Evolutionary conservation across 2,329 filamentous ascomycete genomes (phyloP), one percentile per base, ranked within the genome.

Genomic region (Chaetomiaceae sp.): DNA sequence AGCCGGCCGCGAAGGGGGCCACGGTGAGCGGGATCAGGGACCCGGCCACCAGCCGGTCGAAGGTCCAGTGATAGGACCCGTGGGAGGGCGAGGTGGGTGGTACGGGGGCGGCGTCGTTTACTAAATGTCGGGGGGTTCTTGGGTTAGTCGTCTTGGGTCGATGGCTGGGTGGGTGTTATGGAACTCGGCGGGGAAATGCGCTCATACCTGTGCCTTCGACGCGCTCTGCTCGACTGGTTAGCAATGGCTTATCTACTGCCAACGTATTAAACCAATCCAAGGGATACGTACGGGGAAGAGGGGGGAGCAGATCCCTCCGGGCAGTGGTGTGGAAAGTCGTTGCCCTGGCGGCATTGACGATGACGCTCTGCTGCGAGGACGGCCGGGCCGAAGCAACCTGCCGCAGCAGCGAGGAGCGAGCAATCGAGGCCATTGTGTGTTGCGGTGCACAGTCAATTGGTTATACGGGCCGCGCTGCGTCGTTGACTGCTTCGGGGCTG

Each of bases 31-130:
- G 95, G 58, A 99, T 77, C 58, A 99, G 83, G 52, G 84, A 87
- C 53, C 83, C 86, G 53, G 90, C 86, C 64, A 97, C 76, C 53
- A 90, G 70, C 68, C 89, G 91, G 80, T 99, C 94, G 67, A 96
- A 96, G 56, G 88, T 89, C 94, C 94, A 99, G 82, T 99, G 94
- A 79, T 97, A 99, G 72, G 88, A 95, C 65, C 94, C 94, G 75
- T 99, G 89, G 52, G 84, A 77, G 38, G 92, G 84, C 63, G 81
- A 83, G 49, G 89, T 74, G 20, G 81, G 69, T 42, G 91, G 91
- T 22, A 96, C 73, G 36, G 82, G 83, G 29, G 82, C 88, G 52
- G 94, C 83, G 67, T 97, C 91, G 75, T 99, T 99, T 69, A 91
- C 90, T 87, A 66, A 59, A 57, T n/a, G 39, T 29, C 20, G 33